Evolutionary conservation across 495 filamentous ascomycete species (phyloP).

Genomic region (Xylaria cubensis): DNA sequence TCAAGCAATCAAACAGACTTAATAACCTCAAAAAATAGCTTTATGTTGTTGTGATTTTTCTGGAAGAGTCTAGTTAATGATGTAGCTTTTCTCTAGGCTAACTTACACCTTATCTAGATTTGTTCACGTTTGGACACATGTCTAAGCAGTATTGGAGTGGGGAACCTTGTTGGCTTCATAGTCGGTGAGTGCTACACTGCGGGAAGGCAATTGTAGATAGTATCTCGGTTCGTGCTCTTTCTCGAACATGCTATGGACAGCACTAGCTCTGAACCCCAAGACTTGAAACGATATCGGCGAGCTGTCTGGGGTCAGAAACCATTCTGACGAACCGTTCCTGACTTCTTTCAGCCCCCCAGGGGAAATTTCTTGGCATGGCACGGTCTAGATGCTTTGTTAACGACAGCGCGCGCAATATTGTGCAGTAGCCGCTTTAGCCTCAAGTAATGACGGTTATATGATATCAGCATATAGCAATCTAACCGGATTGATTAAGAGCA

Average conservation of each 20-base stretch:
- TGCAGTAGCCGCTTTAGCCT: background rate
- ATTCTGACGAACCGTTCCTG: background rate
- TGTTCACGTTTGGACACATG: background rate
- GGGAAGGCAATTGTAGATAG: conserved; percentile 1
- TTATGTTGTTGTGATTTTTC: background rate
- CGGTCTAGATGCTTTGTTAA: background rate
- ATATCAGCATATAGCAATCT: background rate
- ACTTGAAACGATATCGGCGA: background rate
- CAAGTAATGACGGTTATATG: background rate
- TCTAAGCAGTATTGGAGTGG: too few species aligned
- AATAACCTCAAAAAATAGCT: background rate
- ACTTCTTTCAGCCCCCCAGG: background rate
- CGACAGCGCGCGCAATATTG: background rate
- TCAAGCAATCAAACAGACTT: background rate
- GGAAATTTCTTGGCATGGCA: background rate
- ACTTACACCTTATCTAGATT: background rate
- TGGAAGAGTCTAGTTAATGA: background rate
- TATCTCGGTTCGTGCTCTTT: background rate
- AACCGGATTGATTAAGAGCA: background rate
- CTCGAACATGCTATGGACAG: background rate
- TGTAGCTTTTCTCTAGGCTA: background rate
- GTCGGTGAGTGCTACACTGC: too few species aligned
- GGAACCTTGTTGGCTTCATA: too few species aligned
- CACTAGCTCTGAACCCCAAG: background rate
- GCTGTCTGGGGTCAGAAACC: background rate